A percentile compares a stretch with the other conserved stretches of the same genome.
These are phyloP conservation scores for Sclerotinia trifoliorum DNA, from an alignment of 2,329 filamentous ascomycete genomes.

Conservation along the genomic window DNA sequence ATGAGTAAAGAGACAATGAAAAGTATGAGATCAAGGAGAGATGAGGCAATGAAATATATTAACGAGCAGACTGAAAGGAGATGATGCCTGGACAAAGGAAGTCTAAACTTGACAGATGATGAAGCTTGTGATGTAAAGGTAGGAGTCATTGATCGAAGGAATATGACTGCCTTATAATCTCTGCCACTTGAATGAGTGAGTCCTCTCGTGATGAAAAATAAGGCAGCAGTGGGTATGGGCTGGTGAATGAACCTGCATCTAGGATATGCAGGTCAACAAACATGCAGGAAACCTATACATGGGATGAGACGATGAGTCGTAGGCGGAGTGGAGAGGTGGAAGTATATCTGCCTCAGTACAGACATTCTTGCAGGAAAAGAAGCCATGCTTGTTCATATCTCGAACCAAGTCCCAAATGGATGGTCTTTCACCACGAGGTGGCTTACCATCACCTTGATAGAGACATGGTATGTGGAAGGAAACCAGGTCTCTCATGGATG, in stretches of 20 bases:
- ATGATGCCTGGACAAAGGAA: slow-evolving; percentile 38
- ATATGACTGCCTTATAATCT: slow-evolving; percentile 40
- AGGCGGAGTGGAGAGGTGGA: slow-evolving; percentile 31
- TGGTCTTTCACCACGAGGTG: slow-evolving; percentile 32
- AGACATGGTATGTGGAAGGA: slow-evolving; percentile 9
- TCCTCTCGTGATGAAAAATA: slow-evolving; percentile 28
- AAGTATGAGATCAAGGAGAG: slow-evolving; percentile 23
- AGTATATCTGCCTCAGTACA: slow-evolving; percentile 26
- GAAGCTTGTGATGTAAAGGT: slow-evolving; percentile 35
- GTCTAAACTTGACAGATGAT: slow-evolving; percentile 33
- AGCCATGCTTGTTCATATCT: slow-evolving; percentile 20
- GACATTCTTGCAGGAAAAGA: slow-evolving; percentile 24
- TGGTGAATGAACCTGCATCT: slow-evolving; percentile 26
- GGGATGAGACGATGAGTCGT: slow-evolving; percentile 32
- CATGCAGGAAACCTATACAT: slow-evolving; percentile 33
- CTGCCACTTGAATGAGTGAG: slow-evolving; percentile 26
- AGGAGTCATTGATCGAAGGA: slow-evolving; percentile 38
- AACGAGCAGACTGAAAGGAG: slow-evolving; percentile 34
- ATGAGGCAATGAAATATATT: slow-evolving; percentile 38
- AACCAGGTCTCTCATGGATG: slow-evolving; percentile 18
- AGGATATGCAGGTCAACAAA: slow-evolving; percentile 35
- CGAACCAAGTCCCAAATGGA: slow-evolving; percentile 33
- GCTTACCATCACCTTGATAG: slow-evolving; percentile 14
- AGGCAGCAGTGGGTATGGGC: slow-evolving; percentile 34
- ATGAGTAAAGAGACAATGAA: slow-evolving; percentile 21